Conservation (phyloP, 2,329 filamentous ascomycete genomes). For the Arthrinium phaeospermum region DNA sequence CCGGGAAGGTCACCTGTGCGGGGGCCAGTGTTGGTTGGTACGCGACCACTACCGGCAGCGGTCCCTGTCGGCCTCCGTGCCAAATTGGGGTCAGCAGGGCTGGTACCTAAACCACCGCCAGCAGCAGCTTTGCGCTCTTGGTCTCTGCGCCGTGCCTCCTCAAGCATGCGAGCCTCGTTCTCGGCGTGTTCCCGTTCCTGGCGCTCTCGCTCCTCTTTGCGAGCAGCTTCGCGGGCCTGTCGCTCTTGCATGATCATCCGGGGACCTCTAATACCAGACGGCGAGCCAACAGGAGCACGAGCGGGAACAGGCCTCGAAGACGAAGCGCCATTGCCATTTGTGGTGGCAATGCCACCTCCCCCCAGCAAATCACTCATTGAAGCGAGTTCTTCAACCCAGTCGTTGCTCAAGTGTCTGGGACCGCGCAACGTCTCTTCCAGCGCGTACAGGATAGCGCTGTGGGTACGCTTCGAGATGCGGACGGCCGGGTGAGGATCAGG, state of each 20-base stretch:
- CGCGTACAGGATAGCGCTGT: constrained; percentile 88
- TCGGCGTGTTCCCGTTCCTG: constrained; percentile 63
- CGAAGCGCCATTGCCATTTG: constrained; percentile 59
- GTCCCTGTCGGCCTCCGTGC: constrained; percentile 24
- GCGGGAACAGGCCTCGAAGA: constrained; percentile 53
- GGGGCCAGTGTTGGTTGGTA: constrained; percentile 21
- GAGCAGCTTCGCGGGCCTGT: constrained; percentile 71
- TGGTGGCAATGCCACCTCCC: constrained; percentile 60
- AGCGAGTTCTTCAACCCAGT: constrained; percentile 86
- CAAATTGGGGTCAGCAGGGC: not conserved
- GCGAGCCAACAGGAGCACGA: constrained; percentile 59
- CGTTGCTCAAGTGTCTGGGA: constrained; percentile 82
- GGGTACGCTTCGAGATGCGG: constrained; percentile 82
- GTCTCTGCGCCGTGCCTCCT: constrained; percentile 62
- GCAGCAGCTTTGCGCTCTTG: constrained; percentile 65
- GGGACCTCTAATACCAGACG: constrained; percentile 78
- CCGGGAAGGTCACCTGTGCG: constrained; percentile 24
- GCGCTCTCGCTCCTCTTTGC: constrained; percentile 63
- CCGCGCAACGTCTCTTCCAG: constrained; percentile 89
- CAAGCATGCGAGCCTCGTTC: constrained; percentile 58
- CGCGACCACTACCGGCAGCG: constrained; percentile 27
- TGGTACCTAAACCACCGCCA: constrained; percentile 45
- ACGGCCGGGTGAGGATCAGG: constrained; percentile 53
- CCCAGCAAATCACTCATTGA: constrained; percentile 83
- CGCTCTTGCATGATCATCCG: constrained; percentile 92